Base-by-base conservation (phyloP, 257 asterid genomes). In the Nicotiana sylvestris region DNA sequence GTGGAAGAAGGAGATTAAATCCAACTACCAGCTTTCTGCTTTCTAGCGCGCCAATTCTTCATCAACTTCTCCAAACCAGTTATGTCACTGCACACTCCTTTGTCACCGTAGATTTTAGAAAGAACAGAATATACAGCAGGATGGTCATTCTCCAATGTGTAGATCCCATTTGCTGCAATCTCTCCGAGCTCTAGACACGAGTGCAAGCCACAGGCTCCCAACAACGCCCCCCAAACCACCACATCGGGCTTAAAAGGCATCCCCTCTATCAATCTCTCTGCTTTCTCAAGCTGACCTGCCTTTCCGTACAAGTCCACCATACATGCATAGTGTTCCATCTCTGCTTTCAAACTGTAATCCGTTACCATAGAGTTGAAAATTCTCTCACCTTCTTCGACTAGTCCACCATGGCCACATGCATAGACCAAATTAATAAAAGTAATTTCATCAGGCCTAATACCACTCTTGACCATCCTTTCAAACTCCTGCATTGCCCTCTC, bases 371-470 rank as follows among this genome's bases (percentile, higher is more conserved):
- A 72, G 15, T 46, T 72, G 78, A 72, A 72, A 72, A 72, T 25
- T 25, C 78, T 25, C 78, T 72, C 78, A 72, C 78, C 78, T 46
- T 72, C 78, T 35, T 72, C 37, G 21, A 72, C 78, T 43, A 93
- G 86, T 70, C 97, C 95, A 29, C 94, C 76, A 33, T 92, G 97
- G 46, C 93, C 88, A 83, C 94, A 92, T 79, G 98, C 94, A 72
- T 91, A 90, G 30, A 91, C 92, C 86, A 94, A 84, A 61, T 89
- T 90, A 6, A 79, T 85, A 83, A 91, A 94, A 35, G 95, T 92
- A 68, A 91, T 86, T 66, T 87, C 88, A 81, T 93, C 93, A 1
- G 97, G 96, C 53, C 21, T 72, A 30, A 86, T 35, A 35, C 92
- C 89, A 30, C 78, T 46, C 37, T 25, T 72, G 18, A 72, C 37